Conservation (phyloP, 805 yeast genomes). For the Kazachstania viticola region DNA sequence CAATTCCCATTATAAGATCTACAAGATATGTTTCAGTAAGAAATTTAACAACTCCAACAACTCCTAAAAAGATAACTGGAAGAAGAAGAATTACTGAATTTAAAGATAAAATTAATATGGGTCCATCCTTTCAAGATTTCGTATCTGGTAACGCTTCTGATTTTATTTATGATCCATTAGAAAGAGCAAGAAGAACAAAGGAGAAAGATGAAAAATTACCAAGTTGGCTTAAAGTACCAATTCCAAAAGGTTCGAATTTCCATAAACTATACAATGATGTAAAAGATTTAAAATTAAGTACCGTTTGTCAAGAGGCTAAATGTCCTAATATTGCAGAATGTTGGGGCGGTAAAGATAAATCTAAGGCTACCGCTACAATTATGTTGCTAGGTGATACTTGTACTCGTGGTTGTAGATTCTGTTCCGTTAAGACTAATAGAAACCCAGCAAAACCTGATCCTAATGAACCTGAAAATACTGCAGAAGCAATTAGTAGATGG, state of each 20-base stretch:
- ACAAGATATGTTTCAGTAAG: too few species aligned
- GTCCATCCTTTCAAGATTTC: slow-evolving; percentile 92
- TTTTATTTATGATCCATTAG: slow-evolving; percentile 59
- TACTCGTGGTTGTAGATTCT: slow-evolving; percentile 97
- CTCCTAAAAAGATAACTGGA: background rate
- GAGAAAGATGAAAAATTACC: slow-evolving; percentile 61
- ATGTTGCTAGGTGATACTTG: slow-evolving; percentile 98
- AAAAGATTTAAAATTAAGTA: slow-evolving; percentile 76
- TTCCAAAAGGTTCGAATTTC: slow-evolving; percentile 88
- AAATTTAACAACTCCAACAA: background rate
- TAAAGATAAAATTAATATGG: slow-evolving; percentile 59
- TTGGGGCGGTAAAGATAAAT: slow-evolving; percentile 85
- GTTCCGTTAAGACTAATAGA: slow-evolving; percentile 90
- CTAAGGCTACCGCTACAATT: slow-evolving; percentile 84
- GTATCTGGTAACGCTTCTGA: slow-evolving; percentile 69
- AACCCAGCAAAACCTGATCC: slow-evolving; percentile 86
- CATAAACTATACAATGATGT: slow-evolving; percentile 75
- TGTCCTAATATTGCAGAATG: slow-evolving; percentile 99
- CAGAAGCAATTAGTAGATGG: slow-evolving; percentile 95
- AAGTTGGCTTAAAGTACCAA: slow-evolving; percentile 87
- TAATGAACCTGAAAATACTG: slow-evolving; percentile 93
- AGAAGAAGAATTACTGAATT: slow-evolving; percentile 49
- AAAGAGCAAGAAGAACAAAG: slow-evolving; percentile 45
- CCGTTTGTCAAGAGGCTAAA: slow-evolving; percentile 97
- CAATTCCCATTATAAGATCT: too few species aligned